phyloP scores from a whole-genome alignment of 2,329 filamentous ascomycete genomes.

The Fusarium tuaranense region DNA sequence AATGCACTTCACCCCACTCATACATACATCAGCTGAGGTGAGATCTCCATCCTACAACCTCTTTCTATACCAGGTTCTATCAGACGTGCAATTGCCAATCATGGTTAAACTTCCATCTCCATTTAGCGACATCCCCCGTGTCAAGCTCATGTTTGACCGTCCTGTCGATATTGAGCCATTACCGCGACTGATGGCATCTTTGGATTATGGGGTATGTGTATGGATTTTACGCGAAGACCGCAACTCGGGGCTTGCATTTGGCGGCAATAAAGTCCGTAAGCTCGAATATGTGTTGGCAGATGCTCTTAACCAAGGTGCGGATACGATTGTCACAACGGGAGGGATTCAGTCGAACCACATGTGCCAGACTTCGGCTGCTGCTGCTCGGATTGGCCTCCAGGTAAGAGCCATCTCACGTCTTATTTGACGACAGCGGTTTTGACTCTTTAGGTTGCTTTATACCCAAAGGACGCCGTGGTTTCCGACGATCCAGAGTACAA shows the following conservation, averaged over 20 bases:
- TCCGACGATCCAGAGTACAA: slow-evolving; percentile 18
- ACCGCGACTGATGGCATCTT: slow-evolving; percentile 7
- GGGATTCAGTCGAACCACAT: slow-evolving; percentile 32
- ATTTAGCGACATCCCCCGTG: slow-evolving; percentile 18
- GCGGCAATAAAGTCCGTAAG: slow-evolving; percentile 30
- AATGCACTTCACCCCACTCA: background rate
- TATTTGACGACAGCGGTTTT: accelerated
- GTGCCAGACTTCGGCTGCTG: slow-evolving; percentile 33
- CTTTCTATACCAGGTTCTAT: background rate
- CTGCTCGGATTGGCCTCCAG: slow-evolving; percentile 22
- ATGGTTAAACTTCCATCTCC: slow-evolving; percentile 19
- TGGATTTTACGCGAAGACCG: slow-evolving; percentile 31
- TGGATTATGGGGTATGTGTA: background rate
- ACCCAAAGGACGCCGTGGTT: slow-evolving; percentile 11
- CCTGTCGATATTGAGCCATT: slow-evolving; percentile 25
- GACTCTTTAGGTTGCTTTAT: slow-evolving; percentile 18
- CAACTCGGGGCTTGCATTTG: slow-evolving; percentile 34
- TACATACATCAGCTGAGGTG: background rate
- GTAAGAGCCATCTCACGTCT: background rate
- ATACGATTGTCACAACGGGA: slow-evolving; percentile 28
- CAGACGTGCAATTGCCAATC: background rate
- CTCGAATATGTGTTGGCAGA: slow-evolving; percentile 32
- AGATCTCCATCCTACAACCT: background rate
- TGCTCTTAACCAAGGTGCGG: slow-evolving; percentile 20
- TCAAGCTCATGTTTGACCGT: slow-evolving; percentile 25